phyloP scores from a whole-genome alignment of 129 eudicot species.

The Artemisia argyi region DNA sequence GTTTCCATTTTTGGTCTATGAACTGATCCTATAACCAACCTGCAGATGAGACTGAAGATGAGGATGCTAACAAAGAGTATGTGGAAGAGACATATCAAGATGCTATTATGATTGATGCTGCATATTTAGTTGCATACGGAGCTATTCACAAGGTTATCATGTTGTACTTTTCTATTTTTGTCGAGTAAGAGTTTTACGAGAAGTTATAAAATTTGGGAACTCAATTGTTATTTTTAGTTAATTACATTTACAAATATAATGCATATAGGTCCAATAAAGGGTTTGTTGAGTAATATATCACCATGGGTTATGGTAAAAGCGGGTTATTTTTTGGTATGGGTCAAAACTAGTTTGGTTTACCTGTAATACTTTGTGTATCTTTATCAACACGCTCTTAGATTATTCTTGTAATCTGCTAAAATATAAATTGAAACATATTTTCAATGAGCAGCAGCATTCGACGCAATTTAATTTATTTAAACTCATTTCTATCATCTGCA shows the following conservation, averaged over 20 bases:
- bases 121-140: constrained; percentile 72
- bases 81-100: constrained; percentile 84
- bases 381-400: too few relatives aligned
- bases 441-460: too few relatives aligned
- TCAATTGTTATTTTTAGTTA: neutral
- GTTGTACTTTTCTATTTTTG: neutral
- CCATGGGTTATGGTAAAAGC: neutral
- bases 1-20: neutral
- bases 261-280: neutral
- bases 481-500: too few relatives aligned
- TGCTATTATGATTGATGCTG: constrained; percentile 76
- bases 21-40: constrained; percentile 21
- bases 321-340: neutral
- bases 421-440: too few relatives aligned
- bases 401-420: too few relatives aligned
- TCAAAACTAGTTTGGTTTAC: neutral
- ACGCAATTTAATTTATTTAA: too few relatives aligned
- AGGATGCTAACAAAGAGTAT: constrained; percentile 84
- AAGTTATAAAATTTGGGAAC: neutral
- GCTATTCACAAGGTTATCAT: constrained; percentile 72
- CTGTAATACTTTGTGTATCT: neutral
- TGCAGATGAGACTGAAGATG: constrained; percentile 87
- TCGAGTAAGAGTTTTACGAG: too few relatives aligned
- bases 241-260: neutral
- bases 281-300: neutral